Evolutionary conservation across 2,329 filamentous ascomycete species (phyloP), one percentile per base, ranked within the genome.

Genomic region (Trichoderma atrobrunneum): DNA sequence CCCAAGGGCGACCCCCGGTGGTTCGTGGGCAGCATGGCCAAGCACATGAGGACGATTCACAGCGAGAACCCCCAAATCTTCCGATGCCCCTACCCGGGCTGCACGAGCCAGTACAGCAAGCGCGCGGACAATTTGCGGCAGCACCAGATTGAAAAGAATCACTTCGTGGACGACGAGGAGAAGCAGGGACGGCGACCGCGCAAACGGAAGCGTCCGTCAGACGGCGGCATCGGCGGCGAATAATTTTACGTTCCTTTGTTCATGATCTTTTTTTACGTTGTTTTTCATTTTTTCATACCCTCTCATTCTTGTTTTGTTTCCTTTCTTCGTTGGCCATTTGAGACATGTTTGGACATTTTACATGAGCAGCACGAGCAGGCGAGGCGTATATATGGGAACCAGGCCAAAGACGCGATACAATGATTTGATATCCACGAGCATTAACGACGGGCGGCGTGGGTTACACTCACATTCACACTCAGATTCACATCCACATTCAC

Each of bases 11-110:
- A 87, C 63, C 86, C 87, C n/a, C 83, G 85, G 72, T 89, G 87
- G 87, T 89, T 88, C 76, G 84, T 84, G 59, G 87, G 87, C 7
- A 88, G 85, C 77, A 87, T 89, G 87, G 84, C 86, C 63, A 89
- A 88, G 78, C 87, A 89, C 77, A 87, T 82, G 80, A 87, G 85
- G 77, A 80, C 85, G 72, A 85, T 87, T 78, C 87, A 89, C 78
- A 79, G 79, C 14, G 82, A 80, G 3, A 85, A 85, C 43, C 84
- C 85, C 8, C 81, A 82, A 73, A 87, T 88, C 59, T 89, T 86
- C 78, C 82, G 82, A 72, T 89, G 87, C 73, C 82, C 84, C 3
- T 89, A 78, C 63, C 87, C 86, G 3, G 86, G 85, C 3, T 89
- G 87, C 76, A 84, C 80, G 26, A 88, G 86, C 76, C 83, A 85